phyloP scores from a whole-genome alignment of 2,329 filamentous ascomycete species.

The Penicillium sp. region DNA sequence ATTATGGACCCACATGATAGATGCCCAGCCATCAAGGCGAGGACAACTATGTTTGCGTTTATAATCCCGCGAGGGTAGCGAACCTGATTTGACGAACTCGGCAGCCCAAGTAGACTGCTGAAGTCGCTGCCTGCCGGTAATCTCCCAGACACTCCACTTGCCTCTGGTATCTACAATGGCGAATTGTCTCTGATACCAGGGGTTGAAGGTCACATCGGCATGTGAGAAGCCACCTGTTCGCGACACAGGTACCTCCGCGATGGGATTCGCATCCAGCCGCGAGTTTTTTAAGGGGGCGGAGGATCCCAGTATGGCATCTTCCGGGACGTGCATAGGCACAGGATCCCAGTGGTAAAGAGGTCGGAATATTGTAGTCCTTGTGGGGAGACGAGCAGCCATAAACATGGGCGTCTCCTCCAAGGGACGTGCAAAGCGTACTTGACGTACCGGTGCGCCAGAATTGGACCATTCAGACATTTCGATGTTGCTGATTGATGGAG shows the following conservation, averaged over 20 bases:
- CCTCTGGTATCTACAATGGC: conserved; percentile 56
- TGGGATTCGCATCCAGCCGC: conserved; percentile 48
- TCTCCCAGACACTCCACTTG: conserved; percentile 54
- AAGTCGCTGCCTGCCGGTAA: conserved; percentile 36
- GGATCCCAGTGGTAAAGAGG: conserved; percentile 38
- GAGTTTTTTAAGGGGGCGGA: conserved; percentile 34
- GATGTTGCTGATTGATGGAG: conserved; percentile 43
- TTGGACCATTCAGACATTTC: conserved; percentile 52
- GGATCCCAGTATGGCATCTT: conserved; percentile 13
- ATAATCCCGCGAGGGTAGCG: conserved; percentile 29
- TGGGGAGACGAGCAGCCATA: conserved; percentile 53
- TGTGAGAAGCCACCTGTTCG: conserved; percentile 51
- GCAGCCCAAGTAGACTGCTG: conserved; percentile 31
- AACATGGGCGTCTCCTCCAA: conserved; percentile 44
- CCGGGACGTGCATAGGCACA: conserved; percentile 23
- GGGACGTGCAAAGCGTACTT: conserved; percentile 53
- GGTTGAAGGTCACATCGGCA: conserved; percentile 60
- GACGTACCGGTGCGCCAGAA: conserved; percentile 52
- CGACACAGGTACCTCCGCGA: conserved; percentile 46
- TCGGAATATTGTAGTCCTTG: conserved; percentile 51
- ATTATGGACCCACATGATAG: conserved; percentile 42
- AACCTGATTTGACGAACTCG: conserved; percentile 31
- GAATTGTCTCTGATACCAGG: conserved; percentile 58
- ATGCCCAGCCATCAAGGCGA: conserved; percentile 47
- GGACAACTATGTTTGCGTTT: conserved; percentile 6